Conservation (phyloP, 495 filamentous ascomycete genomes). For the Aspergillus heteromorphus region DNA sequence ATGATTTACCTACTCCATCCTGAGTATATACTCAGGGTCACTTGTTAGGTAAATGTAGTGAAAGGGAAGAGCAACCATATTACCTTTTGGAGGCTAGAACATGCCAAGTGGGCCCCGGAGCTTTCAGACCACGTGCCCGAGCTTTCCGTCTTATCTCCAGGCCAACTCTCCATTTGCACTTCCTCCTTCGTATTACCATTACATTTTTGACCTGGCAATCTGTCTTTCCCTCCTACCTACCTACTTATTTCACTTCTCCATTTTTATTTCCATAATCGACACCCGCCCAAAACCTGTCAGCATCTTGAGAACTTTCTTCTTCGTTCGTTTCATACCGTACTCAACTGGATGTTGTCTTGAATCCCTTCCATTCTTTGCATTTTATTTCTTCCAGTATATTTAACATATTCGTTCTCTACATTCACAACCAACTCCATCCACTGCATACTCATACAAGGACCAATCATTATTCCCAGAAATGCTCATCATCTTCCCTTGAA, state of each 20-base stretch:
- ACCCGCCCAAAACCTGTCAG: background rate
- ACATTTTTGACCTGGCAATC: background rate
- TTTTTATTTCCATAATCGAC: background rate
- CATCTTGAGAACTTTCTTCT: background rate
- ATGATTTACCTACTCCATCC: too few species aligned
- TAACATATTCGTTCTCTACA: background rate
- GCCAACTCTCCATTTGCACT: conserved; percentile 17
- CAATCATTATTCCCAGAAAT: background rate
- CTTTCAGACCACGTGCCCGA: conserved; percentile 8
- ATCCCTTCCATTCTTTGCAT: background rate
- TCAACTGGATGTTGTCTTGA: conserved; percentile 8
- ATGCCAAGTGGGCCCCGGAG: too few species aligned
- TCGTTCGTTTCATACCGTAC: conserved; percentile 1
- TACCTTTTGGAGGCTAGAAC: too few species aligned
- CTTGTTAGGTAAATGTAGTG: too few species aligned
- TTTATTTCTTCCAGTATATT: background rate
- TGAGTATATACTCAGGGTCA: too few species aligned
- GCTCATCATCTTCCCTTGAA: background rate
- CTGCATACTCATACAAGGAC: background rate
- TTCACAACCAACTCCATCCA: background rate
- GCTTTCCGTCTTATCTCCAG: conserved; percentile 21
- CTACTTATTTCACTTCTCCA: too few species aligned
- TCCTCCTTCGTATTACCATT: conserved; percentile 1
- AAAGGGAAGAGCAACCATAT: too few species aligned
- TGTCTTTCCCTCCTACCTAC: conserved; percentile 1